phyloP scores from a whole-genome alignment of 148 eudicot species.

The Vaccinium macrocarpon region DNA sequence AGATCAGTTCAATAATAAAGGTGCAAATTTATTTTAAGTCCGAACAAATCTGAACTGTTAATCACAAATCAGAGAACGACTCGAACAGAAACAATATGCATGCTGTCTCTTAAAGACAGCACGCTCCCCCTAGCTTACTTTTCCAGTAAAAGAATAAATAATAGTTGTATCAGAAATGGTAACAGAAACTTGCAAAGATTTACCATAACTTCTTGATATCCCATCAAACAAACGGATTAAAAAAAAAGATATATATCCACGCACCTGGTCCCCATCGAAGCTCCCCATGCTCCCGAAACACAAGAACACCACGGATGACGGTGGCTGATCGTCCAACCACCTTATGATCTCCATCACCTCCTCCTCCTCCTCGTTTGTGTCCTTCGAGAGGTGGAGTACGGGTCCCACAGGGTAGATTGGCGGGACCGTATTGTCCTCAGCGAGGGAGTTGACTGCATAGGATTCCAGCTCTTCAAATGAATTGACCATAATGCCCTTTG shows the following conservation, averaged over 20 bases:
- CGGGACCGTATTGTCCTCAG: slow-evolving; percentile 13
- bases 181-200: too few relatives aligned
- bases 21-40: too few relatives aligned
- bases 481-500: slow-evolving; percentile 35
- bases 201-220: too few relatives aligned
- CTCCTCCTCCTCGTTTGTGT: not conserved
- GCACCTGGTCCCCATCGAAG: slow-evolving; percentile 29
- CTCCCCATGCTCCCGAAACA: slow-evolving; percentile 48
- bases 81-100: too few relatives aligned
- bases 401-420: slow-evolving; percentile 24
- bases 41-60: too few relatives aligned
- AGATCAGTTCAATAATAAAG: too few relatives aligned
- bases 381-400: not conserved
- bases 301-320: slow-evolving; percentile 35
- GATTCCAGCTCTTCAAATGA: slow-evolving; percentile 30
- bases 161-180: too few relatives aligned
- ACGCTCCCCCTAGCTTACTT: too few relatives aligned
- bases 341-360: not conserved
- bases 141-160: too few relatives aligned
- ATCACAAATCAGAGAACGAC: too few relatives aligned
- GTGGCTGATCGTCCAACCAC: slow-evolving; percentile 40
- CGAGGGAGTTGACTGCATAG: not conserved
- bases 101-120: too few relatives aligned
- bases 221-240: too few relatives aligned
- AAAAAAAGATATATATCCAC: not conserved